phyloP scores from a whole-genome alignment of 208 protist species.

The Trichomonas tenax region DNA sequence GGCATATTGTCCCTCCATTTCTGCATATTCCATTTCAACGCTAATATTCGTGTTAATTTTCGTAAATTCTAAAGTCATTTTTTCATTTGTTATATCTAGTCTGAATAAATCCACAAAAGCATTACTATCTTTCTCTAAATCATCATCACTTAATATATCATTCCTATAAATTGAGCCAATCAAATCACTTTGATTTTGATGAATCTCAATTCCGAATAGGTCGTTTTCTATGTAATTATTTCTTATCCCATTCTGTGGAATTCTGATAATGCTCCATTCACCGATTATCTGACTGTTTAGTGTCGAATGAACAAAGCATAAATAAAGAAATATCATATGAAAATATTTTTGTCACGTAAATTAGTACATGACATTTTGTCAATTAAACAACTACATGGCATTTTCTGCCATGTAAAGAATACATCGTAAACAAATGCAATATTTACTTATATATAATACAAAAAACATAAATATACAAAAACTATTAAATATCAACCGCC shows the following conservation, averaged over 20 bases:
- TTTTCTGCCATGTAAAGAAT: too few species aligned
- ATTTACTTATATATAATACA: too few species aligned
- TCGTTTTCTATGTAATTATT: neutral
- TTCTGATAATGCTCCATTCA: neutral
- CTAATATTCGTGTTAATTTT: neutral
- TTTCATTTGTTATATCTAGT: neutral
- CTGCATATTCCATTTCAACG: neutral
- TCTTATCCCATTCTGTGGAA: neutral
- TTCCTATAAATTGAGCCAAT: neutral
- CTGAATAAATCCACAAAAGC: neutral
- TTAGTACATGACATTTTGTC: too few species aligned
- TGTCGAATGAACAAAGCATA: too few species aligned
- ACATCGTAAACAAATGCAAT: too few species aligned
- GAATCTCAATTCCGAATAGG: neutral
- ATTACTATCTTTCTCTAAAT: neutral
- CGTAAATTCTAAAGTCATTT: neutral
- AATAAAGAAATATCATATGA: too few species aligned
- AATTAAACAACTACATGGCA: too few species aligned
- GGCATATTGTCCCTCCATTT: neutral
- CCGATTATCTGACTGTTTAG: neutral
- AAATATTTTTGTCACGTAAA: too few species aligned
- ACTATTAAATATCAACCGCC: too few species aligned
- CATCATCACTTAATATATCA: neutral
- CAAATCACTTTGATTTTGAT: neutral
- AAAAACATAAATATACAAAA: too few species aligned